Base-by-base conservation (phyloP, 2,329 filamentous ascomycete genomes). In the Blastomyces emzantsi region DNA sequence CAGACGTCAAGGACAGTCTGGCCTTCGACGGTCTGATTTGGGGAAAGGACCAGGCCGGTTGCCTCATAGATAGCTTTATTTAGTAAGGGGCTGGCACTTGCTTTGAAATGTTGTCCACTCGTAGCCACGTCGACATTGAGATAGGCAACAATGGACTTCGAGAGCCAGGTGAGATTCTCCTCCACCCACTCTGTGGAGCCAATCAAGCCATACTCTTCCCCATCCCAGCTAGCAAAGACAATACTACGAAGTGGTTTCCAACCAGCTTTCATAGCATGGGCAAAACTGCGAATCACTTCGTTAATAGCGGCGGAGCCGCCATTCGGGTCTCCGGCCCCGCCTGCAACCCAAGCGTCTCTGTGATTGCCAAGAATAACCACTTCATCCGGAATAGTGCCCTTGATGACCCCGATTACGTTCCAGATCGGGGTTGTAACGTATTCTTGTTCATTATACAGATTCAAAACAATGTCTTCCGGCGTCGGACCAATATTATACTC, bases 111-210 rank as follows among this genome's bases (percentile, higher is more conserved):
- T 0, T 84, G 82, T 0, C 90, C 90, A 5, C 79, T 73, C 3
- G 87, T 83, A 39, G 87, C 90, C 6, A 91, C 86, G 69, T 96
- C 92, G 63, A 96, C 85, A 73, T 96, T 96, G 66, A 96, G 76
- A 71, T 96, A 96, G 11, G 90, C 90, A 19, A 96, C 83, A 63
- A 87, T 88, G 51, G 88, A 82, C 3, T 81, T 81, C 2, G 82
- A 81, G 15, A 96, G 82, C 91, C 91, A 96, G 0, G 90, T 88
- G 0, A 95, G 76, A 70, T 90, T 90, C 68, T 96, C 90, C 72
- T 96, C 92, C 0, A 96, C 90, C 91, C 92, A 96, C 72, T 96
- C 92, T 0, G 92, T 96, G 62, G 87, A 91, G 4, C 92, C 92
- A 17, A 96, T 76, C 5, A 96, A 82, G 0, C 89, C 90, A 68